phyloP scores from a whole-genome alignment of 306 rosid genomes.

The Quercus alba region DNA sequence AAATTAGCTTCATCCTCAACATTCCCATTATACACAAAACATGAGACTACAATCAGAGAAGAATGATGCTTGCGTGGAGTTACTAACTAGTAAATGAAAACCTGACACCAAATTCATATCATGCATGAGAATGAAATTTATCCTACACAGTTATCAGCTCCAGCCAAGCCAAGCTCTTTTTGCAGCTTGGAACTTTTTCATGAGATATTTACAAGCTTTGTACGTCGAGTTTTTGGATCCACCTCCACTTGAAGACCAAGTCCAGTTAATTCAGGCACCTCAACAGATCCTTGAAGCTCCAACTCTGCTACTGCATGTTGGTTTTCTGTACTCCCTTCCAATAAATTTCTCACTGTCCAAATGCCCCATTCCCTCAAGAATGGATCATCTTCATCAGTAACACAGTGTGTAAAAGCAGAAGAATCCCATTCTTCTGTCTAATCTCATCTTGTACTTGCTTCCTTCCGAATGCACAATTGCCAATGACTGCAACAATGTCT shows the following conservation, averaged over 20 bases:
- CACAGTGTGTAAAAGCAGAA: slow-evolving; percentile 77
- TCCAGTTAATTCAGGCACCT: slow-evolving; percentile 57
- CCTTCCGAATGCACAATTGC: slow-evolving; percentile 61
- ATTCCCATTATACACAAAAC: too few species aligned
- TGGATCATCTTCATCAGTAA: slow-evolving; percentile 75
- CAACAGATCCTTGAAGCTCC: slow-evolving; percentile 66
- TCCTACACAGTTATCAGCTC: neutral
- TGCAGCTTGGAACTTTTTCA: slow-evolving; percentile 14
- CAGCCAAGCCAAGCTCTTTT: neutral
- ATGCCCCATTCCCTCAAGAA: slow-evolving; percentile 88
- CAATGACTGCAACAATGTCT: slow-evolving; percentile 66
- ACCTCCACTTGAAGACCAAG: slow-evolving; percentile 76
- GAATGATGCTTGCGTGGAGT: too few species aligned
- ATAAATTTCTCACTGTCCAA: slow-evolving; percentile 71
- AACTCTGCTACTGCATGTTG: slow-evolving; percentile 61
- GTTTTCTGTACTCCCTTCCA: slow-evolving; percentile 72
- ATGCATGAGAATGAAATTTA: neutral
- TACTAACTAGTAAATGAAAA: too few species aligned
- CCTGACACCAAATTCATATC: too few species aligned
- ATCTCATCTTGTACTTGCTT: slow-evolving; percentile 65
- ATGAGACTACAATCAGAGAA: too few species aligned
- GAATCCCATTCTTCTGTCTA: slow-evolving; percentile 52
- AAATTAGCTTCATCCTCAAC: too few species aligned
- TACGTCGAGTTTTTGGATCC: slow-evolving; percentile 55
- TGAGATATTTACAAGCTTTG: slow-evolving; percentile 66